These are phyloP conservation scores for Chrysoporthe puriensis DNA, from an alignment of 2,329 filamentous ascomycete genomes.

Conservation along the genomic window DNA sequence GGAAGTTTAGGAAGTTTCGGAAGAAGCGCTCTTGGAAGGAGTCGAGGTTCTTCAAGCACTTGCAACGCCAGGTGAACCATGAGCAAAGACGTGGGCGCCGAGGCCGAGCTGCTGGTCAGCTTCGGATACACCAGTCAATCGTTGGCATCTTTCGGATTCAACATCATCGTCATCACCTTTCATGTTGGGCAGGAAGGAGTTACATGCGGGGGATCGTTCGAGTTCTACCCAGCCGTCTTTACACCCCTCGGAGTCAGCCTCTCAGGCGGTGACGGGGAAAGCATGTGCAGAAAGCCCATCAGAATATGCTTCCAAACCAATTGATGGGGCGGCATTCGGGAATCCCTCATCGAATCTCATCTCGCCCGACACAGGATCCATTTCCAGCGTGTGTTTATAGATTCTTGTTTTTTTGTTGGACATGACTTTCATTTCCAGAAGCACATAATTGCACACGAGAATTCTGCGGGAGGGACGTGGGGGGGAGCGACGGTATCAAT, in stretches of 20 bases:
- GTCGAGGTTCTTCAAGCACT: conserved; percentile 10
- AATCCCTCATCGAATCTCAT: neutral
- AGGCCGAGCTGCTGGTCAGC: conserved; percentile 15
- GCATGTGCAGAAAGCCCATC: neutral
- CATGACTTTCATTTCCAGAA: neutral
- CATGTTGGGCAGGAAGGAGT: neutral
- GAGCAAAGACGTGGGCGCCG: neutral
- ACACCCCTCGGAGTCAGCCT: conserved; percentile 4
- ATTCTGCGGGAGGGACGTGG: neutral
- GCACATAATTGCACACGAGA: neutral
- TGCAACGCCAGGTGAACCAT: conserved; percentile 12
- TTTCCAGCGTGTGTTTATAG: conserved; percentile 18
- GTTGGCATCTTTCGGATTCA: neutral
- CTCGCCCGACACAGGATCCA: neutral
- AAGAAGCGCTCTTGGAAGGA: neutral
- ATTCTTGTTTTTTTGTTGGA: conserved; percentile 1
- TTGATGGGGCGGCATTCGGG: too few species aligned
- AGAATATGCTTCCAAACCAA: neutral
- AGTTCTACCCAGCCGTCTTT: neutral
- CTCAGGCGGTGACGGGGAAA: neutral
- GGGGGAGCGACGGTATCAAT: conserved; percentile 12
- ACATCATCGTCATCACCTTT: conserved; percentile 9
- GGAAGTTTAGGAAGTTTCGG: neutral
- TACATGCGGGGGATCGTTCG: neutral
- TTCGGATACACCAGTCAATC: neutral